Base-by-base conservation (phyloP, 306 rosid species). In the Canavalia gladiata region DNA sequence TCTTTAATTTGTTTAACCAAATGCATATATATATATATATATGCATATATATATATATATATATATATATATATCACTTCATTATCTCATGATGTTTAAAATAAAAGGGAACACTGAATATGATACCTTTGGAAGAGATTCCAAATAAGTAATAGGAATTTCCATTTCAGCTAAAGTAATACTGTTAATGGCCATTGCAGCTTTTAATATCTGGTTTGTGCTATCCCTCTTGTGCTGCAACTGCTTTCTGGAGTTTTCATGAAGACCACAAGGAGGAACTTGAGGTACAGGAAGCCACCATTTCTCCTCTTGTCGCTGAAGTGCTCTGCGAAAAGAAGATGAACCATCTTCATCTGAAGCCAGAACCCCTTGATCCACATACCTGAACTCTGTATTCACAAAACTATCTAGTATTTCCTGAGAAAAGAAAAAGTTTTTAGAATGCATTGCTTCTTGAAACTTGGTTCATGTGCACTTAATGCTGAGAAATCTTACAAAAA, bases 231-330 rank as follows among this genome's bases (percentile, higher is more conserved):
- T 95, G 86, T 95, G 91, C 79, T 93, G 98, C 89, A 95, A 34
- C 55, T 90, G 88, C 82, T 86, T 93, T 68, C 95, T 89, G 6
- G 91, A 75, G 31, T 89, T 60, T 65, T 95, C 95, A 41, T 77
- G 86, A 68, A 95, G 93, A 55, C 99, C 99, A 11, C 88, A 88
- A 3, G 94, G 88, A 78, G 99, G 97, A 9, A 93, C 93, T 72
- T 91, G 93, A 50, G 97, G 97, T 5, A 91, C 97, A 34, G 99
- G 99, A 29, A 95, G 91, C 99, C 99, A 95, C 99, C 99, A 95
- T 76, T 93, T 95, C 70, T 90, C 99, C 81, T 95, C 97, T 80
- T 90, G 97, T 18, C 97, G 86, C 80, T 89, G 90, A 69, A 94
- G 86, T 0, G 87, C 82, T 86, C 82, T 83, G 34, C 80, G 81